These are phyloP conservation scores for Apiospora hydei DNA, from an alignment of 2,329 filamentous ascomycete genomes.

Conservation along the genomic window DNA sequence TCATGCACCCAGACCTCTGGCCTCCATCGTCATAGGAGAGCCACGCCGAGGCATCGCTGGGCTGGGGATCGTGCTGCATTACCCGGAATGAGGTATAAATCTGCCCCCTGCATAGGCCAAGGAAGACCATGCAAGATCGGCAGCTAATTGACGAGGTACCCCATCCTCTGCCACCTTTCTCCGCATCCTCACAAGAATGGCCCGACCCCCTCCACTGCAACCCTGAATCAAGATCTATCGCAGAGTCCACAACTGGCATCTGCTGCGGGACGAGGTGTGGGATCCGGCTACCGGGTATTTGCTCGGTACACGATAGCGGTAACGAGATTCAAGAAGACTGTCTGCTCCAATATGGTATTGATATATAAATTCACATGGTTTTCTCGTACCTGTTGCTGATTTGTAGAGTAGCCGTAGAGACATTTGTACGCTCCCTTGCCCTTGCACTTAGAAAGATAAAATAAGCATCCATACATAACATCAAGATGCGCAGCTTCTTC, in stretches of 20 bases:
- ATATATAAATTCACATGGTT: background rate
- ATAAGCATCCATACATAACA: background rate
- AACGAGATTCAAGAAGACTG: background rate
- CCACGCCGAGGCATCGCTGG: background rate
- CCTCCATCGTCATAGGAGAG: background rate
- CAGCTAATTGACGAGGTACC: background rate
- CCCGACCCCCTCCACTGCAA: background rate
- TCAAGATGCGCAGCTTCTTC: slow-evolving; percentile 15
- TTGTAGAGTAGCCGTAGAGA: background rate
- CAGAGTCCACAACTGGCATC: slow-evolving; percentile 7
- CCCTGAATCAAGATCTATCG: slow-evolving; percentile 13
- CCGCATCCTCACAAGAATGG: background rate
- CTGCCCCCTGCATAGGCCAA: background rate
- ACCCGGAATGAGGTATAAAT: background rate
- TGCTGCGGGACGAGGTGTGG: background rate
- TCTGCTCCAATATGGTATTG: background rate
- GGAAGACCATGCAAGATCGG: slow-evolving; percentile 20
- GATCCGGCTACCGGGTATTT: slow-evolving; percentile 10
- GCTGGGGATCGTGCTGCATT: background rate
- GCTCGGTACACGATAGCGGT: slow-evolving; percentile 3
- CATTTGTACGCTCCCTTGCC: no score
- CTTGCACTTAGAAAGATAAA: no score
- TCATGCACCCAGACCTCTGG: background rate
- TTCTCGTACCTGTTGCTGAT: background rate
- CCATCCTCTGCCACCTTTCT: slow-evolving; percentile 1